phyloP scores from a whole-genome alignment of 352 stramenopile species.

The Pythium coloratum region DNA sequence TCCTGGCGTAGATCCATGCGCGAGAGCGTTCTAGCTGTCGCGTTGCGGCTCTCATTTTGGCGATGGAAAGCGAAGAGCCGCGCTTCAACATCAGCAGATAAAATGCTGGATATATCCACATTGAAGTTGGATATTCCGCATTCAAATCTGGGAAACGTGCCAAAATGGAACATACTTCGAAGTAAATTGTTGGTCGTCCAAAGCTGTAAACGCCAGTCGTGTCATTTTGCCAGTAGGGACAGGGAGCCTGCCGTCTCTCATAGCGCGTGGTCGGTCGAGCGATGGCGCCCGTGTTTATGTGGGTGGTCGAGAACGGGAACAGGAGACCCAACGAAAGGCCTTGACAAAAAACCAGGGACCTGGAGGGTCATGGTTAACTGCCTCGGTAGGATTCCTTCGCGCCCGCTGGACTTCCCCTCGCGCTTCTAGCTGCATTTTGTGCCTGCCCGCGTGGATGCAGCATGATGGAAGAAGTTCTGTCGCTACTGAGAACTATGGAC shows the following conservation, averaged over 20 bases:
- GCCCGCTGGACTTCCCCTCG: no score
- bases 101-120: background rate
- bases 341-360: no score
- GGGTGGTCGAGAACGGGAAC: background rate
- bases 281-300: background rate
- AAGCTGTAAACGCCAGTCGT: background rate
- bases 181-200: no score
- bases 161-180: background rate
- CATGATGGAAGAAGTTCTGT: slow-evolving; percentile 27
- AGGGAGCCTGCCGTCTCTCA: background rate
- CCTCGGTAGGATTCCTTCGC: no score
- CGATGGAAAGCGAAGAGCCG: background rate
- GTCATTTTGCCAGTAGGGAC: background rate
- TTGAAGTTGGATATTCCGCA: background rate
- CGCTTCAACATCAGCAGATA: slow-evolving; percentile 4
- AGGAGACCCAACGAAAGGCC: background rate
- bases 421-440: no score
- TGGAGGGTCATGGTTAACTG: no score
- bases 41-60: background rate
- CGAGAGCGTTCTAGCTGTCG: background rate
- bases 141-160: background rate
- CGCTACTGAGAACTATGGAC: slow-evolving; percentile 9
- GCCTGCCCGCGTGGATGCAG: no score
- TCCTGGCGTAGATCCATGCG: background rate
- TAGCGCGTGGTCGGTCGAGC: background rate